phyloP scores from a whole-genome alignment of 169 alveolate species.

The Eimeria acervulina region DNA sequence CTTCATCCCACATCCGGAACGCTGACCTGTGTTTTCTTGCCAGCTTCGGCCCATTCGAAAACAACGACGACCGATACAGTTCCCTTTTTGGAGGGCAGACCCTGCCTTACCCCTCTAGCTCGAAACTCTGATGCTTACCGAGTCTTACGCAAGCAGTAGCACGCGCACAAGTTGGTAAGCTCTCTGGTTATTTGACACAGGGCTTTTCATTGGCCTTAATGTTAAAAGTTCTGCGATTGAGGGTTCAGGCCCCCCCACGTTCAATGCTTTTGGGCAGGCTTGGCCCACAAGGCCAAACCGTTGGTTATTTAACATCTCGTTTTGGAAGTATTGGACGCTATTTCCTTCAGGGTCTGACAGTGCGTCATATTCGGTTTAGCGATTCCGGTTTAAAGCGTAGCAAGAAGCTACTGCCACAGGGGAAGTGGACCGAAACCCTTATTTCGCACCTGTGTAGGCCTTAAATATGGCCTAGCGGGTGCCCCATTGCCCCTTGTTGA shows the following conservation, averaged over 20 bases:
- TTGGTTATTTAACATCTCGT: not conserved
- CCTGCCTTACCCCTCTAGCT: not conserved
- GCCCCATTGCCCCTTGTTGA: not conserved
- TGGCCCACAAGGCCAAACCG: no score
- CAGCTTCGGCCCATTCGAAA: conserved; percentile 28
- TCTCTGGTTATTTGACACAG: not conserved
- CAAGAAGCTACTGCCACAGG: not conserved
- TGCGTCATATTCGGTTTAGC: not conserved
- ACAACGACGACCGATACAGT: not conserved
- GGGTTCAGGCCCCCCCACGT: not conserved
- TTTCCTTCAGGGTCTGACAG: no score
- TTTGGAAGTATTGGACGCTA: not conserved
- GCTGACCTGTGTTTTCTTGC: not conserved
- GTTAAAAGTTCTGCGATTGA: not conserved
- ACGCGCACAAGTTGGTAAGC: not conserved
- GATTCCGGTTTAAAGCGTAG: not conserved
- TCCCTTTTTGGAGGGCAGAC: not conserved
- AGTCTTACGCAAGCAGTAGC: not conserved
- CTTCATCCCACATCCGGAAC: not conserved
- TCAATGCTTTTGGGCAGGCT: not conserved
- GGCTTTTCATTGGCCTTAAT: not conserved
- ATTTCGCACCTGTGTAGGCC: not conserved
- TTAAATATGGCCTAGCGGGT: not conserved
- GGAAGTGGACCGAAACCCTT: not conserved
- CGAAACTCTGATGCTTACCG: not conserved